These are phyloP conservation scores for Melampsora occidentalis DNA, from an alignment of 1,284 basidiomycete species.

Conservation along the genomic window DNA sequence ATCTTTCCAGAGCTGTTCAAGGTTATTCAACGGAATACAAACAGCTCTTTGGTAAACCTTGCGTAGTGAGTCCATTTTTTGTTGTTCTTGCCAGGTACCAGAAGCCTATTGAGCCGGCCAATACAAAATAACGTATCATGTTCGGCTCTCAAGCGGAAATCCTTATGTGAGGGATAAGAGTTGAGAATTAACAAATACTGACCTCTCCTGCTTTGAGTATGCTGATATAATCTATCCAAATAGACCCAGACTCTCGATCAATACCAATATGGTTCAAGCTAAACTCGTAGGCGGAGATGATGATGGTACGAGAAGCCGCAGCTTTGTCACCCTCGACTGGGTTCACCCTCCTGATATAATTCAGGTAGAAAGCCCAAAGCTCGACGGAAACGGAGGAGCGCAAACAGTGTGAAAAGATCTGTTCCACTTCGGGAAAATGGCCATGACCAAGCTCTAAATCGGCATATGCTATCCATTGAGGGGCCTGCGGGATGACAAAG, in stretches of 20 bases:
- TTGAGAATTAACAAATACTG: conserved; percentile 48
- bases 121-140: background rate
- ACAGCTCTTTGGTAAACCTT: conserved; percentile 91
- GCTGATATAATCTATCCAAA: conserved; percentile 69
- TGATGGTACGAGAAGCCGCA: conserved; percentile 63
- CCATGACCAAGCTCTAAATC: conserved; percentile 67
- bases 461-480: conserved; percentile 66
- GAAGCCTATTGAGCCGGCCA: conserved; percentile 58
- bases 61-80: conserved; percentile 88
- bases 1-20: conserved; percentile 91
- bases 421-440: conserved; percentile 69
- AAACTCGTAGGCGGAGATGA: conserved; percentile 89
- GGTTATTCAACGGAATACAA: conserved; percentile 86
- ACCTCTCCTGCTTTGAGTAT: conserved; percentile 79
- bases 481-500: conserved; percentile 48
- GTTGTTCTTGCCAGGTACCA: conserved; percentile 89
- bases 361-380: conserved; percentile 79
- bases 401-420: conserved; percentile 75
- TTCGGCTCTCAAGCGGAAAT: background rate
- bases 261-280: conserved; percentile 84
- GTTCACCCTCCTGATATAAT: conserved; percentile 68
- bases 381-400: conserved; percentile 77
- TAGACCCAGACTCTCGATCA: conserved; percentile 60
- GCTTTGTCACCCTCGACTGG: conserved; percentile 56
- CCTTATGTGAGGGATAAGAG: background rate